Evolutionary conservation across 768 basidiomycete genomes (phyloP), one percentile per base, ranked within the genome.

Genomic region (Omphalotus guepiniiformis): DNA sequence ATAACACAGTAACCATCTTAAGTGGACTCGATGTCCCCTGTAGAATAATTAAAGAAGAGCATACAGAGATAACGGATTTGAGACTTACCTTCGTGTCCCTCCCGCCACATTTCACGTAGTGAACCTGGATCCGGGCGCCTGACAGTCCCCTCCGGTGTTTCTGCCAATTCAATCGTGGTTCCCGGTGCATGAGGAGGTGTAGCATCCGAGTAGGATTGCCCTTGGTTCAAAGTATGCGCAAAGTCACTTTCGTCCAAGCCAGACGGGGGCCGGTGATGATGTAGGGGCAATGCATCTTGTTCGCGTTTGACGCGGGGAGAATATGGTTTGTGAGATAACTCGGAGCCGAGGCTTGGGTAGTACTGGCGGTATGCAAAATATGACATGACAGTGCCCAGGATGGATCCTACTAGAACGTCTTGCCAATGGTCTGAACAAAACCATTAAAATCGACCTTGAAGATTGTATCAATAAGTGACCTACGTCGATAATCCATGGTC

Each of bases 401-500:
- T 44, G 2, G 83, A 76, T 4, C 94, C 93, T 2, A 88, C 80
- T 7, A 91, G 58, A 35, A 96, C 88, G 55, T 99, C 95, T 4
- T 91, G 82, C 88, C 90, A 93, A 63, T 95, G 92, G 64, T 95
- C 88, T 91, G 52, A 39, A 25, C n/a, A 37, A 15, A 37, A 19
- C 6, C n/a, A 19, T 37, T 38, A 19, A 38, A 1, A 35, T 34
- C 11, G 15, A 34, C 13, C 12, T 12, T 42, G 42, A 6, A 47
- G 18, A 13, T 8, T 19, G 18, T 19, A 47, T n/a, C n/a, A n/a
- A n/a, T n/a, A n/a, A n/a, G n/a, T 32, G 18, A 76, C 82, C 50
- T 57, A 89, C 87, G 92, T 48, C 93, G 78, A 55, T 86, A 85
- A 65, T 95, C 93, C 88, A 94, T 93, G 2, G 89, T 93, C 16